Base-by-base conservation (phyloP, 495 filamentous ascomycete genomes). In the Parathielavia hyrcaniae region DNA sequence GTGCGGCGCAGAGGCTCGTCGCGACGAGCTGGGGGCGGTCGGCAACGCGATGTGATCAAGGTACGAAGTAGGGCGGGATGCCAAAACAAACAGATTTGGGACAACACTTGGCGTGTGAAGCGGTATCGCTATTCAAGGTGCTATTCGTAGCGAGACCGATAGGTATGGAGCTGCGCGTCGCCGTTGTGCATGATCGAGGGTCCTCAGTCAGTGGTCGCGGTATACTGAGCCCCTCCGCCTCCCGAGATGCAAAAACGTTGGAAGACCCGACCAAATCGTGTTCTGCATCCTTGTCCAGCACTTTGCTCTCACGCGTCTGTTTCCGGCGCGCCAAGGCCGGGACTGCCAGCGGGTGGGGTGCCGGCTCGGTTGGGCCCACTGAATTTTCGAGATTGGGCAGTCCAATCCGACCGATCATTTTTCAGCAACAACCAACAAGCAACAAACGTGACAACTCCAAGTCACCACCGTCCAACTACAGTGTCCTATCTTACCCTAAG, bases 271-370 rank as follows among this genome's bases (percentile, higher is more conserved):
- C 48, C 17, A 49, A 41, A 48, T 39, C 53, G 59, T 53, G 59
- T 61, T n/a, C n/a, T 16, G 26, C 38, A 45, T 45, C 47, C 48
- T 23, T 55, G 60, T 58, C 51, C 51, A 30, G 26, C 26, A 62
- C 60, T 59, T 62, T 51, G n/a, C n/a, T n/a, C n/a, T n/a, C n/a
- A 45, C 60, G 60, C 60, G 60, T 58, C 49, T 45, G 39, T 4
- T 48, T 44, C 44, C 26, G 35, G 32, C 54, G 46, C 45, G 54
- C 9, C n/a, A 30, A 23, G 49, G 45, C 26, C 26, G 16, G 1
- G 49, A 4, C 16, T 4, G 19, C 20, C 3, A 4, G 4, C 16
- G 14, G 26, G 48, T 46, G 48, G 48, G 56, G 17, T 26, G 22
- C 34, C 13, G 11, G 4, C 10, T 36, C 48, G 17, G 36, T 17